phyloP scores from a whole-genome alignment of 495 filamentous ascomycete genomes.

The Penicillium coffeae region DNA sequence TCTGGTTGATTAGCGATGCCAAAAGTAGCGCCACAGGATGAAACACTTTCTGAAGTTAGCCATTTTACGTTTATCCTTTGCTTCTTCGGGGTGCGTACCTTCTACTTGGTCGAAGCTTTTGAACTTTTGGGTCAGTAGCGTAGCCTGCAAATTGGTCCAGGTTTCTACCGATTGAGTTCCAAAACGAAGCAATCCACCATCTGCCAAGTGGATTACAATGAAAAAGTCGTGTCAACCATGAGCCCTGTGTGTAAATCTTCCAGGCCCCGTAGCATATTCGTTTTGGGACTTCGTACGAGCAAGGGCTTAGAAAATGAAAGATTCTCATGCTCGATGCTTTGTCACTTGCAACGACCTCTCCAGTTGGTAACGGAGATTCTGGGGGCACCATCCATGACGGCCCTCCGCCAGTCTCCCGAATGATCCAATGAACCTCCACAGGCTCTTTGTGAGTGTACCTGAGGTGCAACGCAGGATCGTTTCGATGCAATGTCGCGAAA shows the following conservation, averaged over 20 bases:
- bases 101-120: constrained; percentile 21
- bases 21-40: constrained; percentile 22
- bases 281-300: constrained; percentile 40
- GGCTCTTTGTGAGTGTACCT: constrained; percentile 30
- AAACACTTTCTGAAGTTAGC: constrained; percentile 13
- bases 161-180: constrained; percentile 18
- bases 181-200: constrained; percentile 19
- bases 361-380: constrained; percentile 37
- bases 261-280: constrained; percentile 31
- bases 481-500: constrained; percentile 46
- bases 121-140: constrained; percentile 20
- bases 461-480: constrained; percentile 10
- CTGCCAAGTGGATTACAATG: constrained; percentile 28
- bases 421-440: constrained; percentile 64
- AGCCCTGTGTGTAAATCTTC: constrained; percentile 53
- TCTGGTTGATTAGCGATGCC: constrained; percentile 31
- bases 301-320: constrained; percentile 50
- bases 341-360: constrained; percentile 50
- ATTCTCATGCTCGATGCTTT: constrained; percentile 56
- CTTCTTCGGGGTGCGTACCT: constrained; percentile 22
- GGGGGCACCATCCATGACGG: constrained; percentile 25
- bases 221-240: constrained; percentile 43
- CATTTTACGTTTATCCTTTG: background rate
- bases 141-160: constrained; percentile 19
- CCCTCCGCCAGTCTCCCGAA: constrained; percentile 56